A percentile compares a stretch with the other conserved stretches of the same genome.
Evolutionary conservation across 495 filamentous ascomycete species (phyloP).

Genomic region (Penicilliopsis zonata): DNA sequence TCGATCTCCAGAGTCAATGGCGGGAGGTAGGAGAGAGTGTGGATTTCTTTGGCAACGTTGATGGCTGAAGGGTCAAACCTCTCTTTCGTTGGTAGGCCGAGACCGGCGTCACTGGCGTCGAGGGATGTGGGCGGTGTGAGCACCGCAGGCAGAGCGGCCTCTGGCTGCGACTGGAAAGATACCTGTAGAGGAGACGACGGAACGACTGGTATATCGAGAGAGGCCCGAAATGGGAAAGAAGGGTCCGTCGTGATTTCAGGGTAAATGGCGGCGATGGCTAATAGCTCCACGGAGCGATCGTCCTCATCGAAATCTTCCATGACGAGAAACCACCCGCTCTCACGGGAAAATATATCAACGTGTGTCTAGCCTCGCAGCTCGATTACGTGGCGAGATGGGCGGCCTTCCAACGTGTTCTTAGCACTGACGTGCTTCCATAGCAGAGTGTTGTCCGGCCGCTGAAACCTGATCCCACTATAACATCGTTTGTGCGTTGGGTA

Average conservation of each 20-base stretch:
- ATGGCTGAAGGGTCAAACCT: slow-evolving; percentile 7
- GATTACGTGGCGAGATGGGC: too few species aligned
- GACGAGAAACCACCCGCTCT: too few species aligned
- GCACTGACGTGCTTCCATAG: too few species aligned
- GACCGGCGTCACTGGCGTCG: slow-evolving; percentile 15
- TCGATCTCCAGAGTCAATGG: slow-evolving; percentile 55
- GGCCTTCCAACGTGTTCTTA: too few species aligned
- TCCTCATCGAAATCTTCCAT: slow-evolving; percentile 37
- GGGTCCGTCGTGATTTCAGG: slow-evolving; percentile 64
- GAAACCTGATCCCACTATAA: too few species aligned
- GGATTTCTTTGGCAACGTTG: slow-evolving; percentile 33
- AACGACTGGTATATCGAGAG: slow-evolving; percentile 60
- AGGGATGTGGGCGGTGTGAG: slow-evolving; percentile 36
- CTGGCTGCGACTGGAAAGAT: slow-evolving; percentile 47
- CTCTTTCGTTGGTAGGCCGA: slow-evolving; percentile 10
- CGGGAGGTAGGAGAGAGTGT: slow-evolving; percentile 64
- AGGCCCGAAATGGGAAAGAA: slow-evolving; percentile 44
- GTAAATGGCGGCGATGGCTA: slow-evolving; percentile 76
- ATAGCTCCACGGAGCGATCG: slow-evolving; percentile 67
- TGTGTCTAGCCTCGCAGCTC: too few species aligned
- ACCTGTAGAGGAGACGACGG: slow-evolving; percentile 58
- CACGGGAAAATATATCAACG: too few species aligned
- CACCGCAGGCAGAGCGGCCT: slow-evolving; percentile 21
- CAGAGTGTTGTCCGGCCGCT: too few species aligned
- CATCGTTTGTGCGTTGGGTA: too few species aligned